Percentiles rank a stretch among this genome's conserved stretches.
phyloP scores from a whole-genome alignment of 2,329 filamentous ascomycete species.

The Venturia carpophila region DNA sequence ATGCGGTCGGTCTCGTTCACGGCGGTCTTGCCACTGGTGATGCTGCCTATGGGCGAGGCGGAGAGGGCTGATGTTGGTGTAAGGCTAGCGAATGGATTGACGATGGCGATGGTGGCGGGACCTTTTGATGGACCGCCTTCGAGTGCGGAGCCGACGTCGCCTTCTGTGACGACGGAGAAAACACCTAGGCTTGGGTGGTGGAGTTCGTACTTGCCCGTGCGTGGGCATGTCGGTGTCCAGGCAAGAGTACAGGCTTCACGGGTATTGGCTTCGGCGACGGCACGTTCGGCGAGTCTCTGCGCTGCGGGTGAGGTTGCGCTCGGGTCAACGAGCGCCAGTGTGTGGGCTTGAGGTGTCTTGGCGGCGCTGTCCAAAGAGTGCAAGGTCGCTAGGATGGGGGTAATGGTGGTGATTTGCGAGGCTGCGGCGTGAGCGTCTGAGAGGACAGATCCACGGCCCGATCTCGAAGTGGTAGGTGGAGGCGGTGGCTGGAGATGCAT shows the following conservation, averaged over 20 bases:
- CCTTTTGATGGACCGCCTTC: background rate
- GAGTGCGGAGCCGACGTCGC: constrained; percentile 27
- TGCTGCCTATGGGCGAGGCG: constrained; percentile 20
- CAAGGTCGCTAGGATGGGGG: constrained; percentile 41
- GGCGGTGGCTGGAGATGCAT: constrained; percentile 33
- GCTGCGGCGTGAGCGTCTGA: constrained; percentile 27
- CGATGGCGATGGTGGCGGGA: constrained; percentile 29
- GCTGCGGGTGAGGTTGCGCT: constrained; percentile 55
- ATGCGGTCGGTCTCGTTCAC: constrained; percentile 23
- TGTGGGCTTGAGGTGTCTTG: constrained; percentile 37
- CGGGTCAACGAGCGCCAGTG: constrained; percentile 60
- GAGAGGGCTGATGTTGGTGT: constrained; percentile 3
- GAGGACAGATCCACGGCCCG: constrained; percentile 21
- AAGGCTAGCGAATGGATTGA: constrained; percentile 31
- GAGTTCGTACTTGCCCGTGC: constrained; percentile 37
- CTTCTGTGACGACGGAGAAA: constrained; percentile 37
- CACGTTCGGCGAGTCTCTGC: constrained; percentile 51
- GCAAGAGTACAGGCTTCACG: constrained; percentile 62
- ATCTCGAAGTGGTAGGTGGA: constrained; percentile 22
- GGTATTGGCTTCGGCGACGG: constrained; percentile 55
- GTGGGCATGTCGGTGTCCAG: constrained; percentile 39
- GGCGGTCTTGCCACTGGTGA: constrained; percentile 23
- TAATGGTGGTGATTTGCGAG: constrained; percentile 35
- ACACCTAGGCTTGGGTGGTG: constrained; percentile 39
- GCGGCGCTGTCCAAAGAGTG: constrained; percentile 39